Base-by-base conservation (phyloP, 2,329 filamentous ascomycete genomes). In the Triangularia verruculosa region DNA sequence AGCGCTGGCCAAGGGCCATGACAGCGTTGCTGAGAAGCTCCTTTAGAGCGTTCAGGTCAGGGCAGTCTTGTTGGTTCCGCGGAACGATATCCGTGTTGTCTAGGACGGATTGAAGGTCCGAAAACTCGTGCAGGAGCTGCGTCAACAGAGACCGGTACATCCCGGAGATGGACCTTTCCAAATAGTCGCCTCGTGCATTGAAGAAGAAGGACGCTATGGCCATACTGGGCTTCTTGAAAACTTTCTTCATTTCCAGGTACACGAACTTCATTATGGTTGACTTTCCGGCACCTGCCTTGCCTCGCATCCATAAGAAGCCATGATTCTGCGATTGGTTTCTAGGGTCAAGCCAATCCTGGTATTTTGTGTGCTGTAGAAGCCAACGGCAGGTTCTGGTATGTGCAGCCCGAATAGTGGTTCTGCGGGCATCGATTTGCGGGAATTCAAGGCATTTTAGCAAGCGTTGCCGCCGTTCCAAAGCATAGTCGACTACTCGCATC, bases 321-420 rank as follows among this genome's bases (percentile, higher is more conserved):
- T 73, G 63, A 34, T 79, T 73, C 2, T 73, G 60, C 5, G 30
- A 5, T 4, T 73, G 56, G 1, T 72, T 72, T 4, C 32, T n/a
- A 0, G 62, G 47, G 57, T 79, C 69, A 15, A 76, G 70, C 80
- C 79, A 82, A 1, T 73, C 63, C 2, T 65, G 55, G 59, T 78
- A 82, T 43, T 76, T 59, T 0, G 65, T 89, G 85, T 94, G 94
- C 87, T 93, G 93, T 77, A 95, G 81, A 81, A 82, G 69, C 80
- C 79, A 82, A 62, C 70, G 68, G 64, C 78, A 81, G 0, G 79
- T 79, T 20, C 70, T 72, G 0, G 65, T 62, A 62, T 80, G 70
- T 0, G 78, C 78, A 0, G 70, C 66, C 13, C 13, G 13, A n/a
- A 47, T 47, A 20, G 5, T 20, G 39, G 13, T 15, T 20, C 13